A percentile compares a stretch with the other conserved stretches of the same genome.
These are phyloP conservation scores for Albatrellus ellisii DNA, from an alignment of 768 basidiomycete species.

Conservation along the genomic window DNA sequence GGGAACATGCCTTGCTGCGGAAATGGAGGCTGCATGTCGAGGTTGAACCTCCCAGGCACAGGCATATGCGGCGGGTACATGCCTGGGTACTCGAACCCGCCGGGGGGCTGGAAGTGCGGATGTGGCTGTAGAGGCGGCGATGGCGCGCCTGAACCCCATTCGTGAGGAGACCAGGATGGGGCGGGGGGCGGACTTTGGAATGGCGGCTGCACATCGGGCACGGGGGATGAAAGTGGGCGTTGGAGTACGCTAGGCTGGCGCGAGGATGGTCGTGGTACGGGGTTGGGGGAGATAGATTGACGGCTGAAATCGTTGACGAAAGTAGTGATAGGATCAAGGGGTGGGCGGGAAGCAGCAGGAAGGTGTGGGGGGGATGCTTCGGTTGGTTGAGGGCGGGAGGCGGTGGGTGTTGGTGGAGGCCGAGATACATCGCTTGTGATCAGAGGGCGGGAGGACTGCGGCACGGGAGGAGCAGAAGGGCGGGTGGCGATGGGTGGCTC, in stretches of 20 bases:
- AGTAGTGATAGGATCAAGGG: no score
- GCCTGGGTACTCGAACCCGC: not conserved
- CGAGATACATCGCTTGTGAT: not conserved
- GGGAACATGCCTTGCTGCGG: not conserved
- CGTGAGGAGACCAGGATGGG: not conserved
- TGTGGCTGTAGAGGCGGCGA: not conserved
- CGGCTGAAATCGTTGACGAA: conserved; percentile 6
- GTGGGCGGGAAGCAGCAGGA: conserved; percentile 4
- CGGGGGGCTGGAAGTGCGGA: not conserved
- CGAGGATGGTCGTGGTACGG: conserved; percentile 6
- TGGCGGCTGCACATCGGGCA: not conserved
- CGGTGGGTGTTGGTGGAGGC: not conserved
- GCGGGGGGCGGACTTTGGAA: not conserved
- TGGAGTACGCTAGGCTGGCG: not conserved
- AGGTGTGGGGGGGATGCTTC: not conserved
- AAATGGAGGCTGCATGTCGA: not conserved
- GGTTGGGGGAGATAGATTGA: not conserved
- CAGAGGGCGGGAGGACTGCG: not conserved
- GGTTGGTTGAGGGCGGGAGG: not conserved
- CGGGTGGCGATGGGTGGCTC: not conserved
- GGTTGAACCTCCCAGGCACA: no score
- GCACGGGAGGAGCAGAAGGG: not conserved
- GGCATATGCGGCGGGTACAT: no score
- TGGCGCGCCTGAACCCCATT: not conserved
- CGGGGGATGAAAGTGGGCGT: no score